phyloP scores from a whole-genome alignment of 106 monocot genomes.

The Dendrobium huoshanense region DNA sequence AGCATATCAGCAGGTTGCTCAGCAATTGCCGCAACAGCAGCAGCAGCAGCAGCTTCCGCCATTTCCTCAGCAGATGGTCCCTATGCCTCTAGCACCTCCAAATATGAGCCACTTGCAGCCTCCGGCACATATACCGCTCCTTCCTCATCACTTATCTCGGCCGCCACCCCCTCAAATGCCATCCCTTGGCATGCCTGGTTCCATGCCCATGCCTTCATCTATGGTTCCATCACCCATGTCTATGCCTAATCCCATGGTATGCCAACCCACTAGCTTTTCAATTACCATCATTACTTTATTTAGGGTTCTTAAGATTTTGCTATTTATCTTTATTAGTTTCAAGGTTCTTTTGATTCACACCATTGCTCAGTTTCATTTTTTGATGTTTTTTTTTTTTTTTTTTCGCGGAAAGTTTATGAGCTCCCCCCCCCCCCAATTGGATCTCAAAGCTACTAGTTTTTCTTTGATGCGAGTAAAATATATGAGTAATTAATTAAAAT shows the following conservation, averaged over 20 bases:
- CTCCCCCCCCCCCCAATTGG: too few relatives aligned
- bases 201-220: slow-evolving; percentile 44
- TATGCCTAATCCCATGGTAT: slow-evolving; percentile 78
- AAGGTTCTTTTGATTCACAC: neutral
- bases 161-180: slow-evolving; percentile 36
- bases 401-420: too few relatives aligned
- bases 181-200: slow-evolving; percentile 35
- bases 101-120: slow-evolving; percentile 65
- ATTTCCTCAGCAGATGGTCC: slow-evolving; percentile 56
- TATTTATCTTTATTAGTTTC: neutral
- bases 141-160: slow-evolving; percentile 48
- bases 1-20: slow-evolving; percentile 45
- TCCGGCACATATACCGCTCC: slow-evolving; percentile 48
- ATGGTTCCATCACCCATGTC: slow-evolving; percentile 34
- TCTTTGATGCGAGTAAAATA: too few relatives aligned
- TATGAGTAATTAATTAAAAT: neutral
- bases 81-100: slow-evolving; percentile 45
- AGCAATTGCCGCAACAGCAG: slow-evolving; percentile 45
- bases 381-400: too few relatives aligned
- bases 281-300: neutral
- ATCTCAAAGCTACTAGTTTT: too few relatives aligned
- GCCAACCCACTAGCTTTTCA: neutral
- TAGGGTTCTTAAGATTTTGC: neutral
- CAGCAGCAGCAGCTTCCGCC: slow-evolving; percentile 36
- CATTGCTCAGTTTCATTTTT: neutral